Percentiles rank a stretch among this genome's conserved stretches.
These are phyloP conservation scores for Ormosia semicastrata DNA, from an alignment of 306 rosid genomes.

Conservation along the genomic window DNA sequence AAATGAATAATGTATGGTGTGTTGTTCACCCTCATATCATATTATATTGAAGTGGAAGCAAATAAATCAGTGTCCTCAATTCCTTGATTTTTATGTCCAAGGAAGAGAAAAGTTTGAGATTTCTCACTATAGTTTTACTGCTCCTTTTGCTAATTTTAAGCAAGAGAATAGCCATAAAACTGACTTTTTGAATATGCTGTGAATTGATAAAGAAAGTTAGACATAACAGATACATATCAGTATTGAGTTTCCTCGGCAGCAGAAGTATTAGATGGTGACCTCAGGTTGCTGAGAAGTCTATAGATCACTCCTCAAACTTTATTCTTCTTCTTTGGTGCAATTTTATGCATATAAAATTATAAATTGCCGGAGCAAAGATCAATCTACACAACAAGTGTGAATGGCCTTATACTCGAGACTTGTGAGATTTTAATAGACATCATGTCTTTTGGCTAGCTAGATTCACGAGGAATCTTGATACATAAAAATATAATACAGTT, in stretches of 20 bases:
- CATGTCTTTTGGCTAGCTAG: not conserved
- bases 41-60: not conserved
- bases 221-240: not conserved
- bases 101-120: not conserved
- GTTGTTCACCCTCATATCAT: not conserved
- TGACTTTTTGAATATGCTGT: not conserved
- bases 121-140: not conserved
- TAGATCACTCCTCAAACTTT: not conserved
- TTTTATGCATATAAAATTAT: not conserved
- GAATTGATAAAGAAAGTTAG: not conserved
- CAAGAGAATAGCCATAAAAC: not conserved
- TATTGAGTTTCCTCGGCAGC: not conserved
- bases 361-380: not conserved
- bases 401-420: too few species aligned
- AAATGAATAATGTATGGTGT: not conserved
- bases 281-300: not conserved
- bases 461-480: not conserved
- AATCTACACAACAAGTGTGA: not conserved
- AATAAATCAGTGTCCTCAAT: not conserved
- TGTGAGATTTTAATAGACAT: not conserved
- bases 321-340: not conserved
- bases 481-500: not conserved
- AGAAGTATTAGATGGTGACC: not conserved
- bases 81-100: not conserved
- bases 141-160: not conserved